These are phyloP conservation scores for Vinca minor DNA, from an alignment of 257 asterid species.

Conservation along the genomic window DNA sequence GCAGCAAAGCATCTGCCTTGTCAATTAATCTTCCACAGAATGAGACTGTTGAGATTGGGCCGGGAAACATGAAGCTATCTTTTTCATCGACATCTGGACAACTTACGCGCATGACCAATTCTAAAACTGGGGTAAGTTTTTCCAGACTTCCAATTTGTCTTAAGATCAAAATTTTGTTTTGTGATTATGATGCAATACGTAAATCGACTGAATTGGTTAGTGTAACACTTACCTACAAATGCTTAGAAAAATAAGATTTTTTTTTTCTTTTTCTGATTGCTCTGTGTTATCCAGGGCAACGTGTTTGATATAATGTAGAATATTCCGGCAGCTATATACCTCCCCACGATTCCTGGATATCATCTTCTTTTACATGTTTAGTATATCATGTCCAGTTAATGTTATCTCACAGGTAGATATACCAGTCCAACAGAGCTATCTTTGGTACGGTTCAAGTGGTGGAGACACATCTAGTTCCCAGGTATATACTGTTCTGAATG, in stretches of 20 bases:
- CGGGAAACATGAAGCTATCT: constrained; percentile 58
- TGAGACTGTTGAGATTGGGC: constrained; percentile 57
- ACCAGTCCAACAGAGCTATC: constrained; percentile 78
- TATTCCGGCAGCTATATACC: not conserved
- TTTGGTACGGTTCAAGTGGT: constrained; percentile 59
- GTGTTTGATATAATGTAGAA: not conserved
- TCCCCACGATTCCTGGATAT: not conserved
- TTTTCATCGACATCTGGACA: constrained; percentile 73
- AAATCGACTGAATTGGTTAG: not conserved
- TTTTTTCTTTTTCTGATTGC: not conserved
- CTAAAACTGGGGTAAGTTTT: constrained; percentile 55
- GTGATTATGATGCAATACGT: not conserved
- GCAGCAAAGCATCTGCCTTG: constrained; percentile 22
- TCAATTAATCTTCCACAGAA: constrained; percentile 23
- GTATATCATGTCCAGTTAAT: constrained; percentile 7
- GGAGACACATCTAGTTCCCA: constrained; percentile 47
- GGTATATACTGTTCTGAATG: constrained; percentile 33
- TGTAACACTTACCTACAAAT: not conserved
- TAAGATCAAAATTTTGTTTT: not conserved
- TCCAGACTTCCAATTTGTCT: not conserved
- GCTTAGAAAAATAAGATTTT: not conserved
- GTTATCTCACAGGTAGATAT: constrained; percentile 48
- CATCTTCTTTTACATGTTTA: not conserved
- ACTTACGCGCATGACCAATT: constrained; percentile 58
- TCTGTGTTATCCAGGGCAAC: not conserved